Percentiles rank a stretch among this genome's conserved stretches.
Conservation (phyloP, 352 stramenopile genomes). For the Pythium scleroteichum region DNA sequence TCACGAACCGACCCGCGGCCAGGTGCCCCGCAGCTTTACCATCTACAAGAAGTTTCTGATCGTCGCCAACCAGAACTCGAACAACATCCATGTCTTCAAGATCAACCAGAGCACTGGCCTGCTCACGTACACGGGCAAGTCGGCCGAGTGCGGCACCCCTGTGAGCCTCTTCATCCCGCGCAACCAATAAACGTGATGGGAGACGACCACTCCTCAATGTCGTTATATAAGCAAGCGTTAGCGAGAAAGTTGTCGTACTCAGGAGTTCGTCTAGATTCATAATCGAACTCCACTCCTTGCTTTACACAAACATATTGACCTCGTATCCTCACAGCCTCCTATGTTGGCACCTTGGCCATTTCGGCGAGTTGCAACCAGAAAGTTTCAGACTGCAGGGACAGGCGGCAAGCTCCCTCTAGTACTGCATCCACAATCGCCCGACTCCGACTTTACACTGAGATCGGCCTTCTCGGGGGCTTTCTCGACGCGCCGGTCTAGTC, state of each 20-base stretch:
- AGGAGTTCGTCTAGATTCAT: not conserved
- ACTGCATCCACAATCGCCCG: too few species aligned
- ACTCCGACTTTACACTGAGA: too few species aligned
- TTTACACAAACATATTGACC: too few species aligned
- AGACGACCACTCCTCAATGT: not conserved
- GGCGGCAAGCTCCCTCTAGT: too few species aligned
- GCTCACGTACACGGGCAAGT: constrained; percentile 46
- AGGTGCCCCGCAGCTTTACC: constrained; percentile 44
- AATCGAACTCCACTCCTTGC: not conserved
- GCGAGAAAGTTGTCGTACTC: too few species aligned
- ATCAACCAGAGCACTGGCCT: constrained; percentile 42
- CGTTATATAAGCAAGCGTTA: not conserved
- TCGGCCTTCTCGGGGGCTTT: too few species aligned
- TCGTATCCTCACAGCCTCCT: too few species aligned
- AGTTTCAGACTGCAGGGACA: too few species aligned
- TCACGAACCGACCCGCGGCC: constrained; percentile 45
- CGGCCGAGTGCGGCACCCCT: constrained; percentile 39
- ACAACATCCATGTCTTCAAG: constrained; percentile 58
- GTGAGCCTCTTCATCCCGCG: constrained; percentile 38
- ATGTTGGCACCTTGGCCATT: too few species aligned
- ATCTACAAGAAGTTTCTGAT: constrained; percentile 54
- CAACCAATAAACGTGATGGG: constrained; percentile 4
- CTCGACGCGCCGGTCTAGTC: too few species aligned
- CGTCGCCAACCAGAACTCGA: constrained; percentile 63
- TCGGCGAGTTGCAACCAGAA: too few species aligned